These are phyloP conservation scores for Carex cristatella DNA, from an alignment of 176 grass and related monocot genomes.

Conservation along the genomic window DNA sequence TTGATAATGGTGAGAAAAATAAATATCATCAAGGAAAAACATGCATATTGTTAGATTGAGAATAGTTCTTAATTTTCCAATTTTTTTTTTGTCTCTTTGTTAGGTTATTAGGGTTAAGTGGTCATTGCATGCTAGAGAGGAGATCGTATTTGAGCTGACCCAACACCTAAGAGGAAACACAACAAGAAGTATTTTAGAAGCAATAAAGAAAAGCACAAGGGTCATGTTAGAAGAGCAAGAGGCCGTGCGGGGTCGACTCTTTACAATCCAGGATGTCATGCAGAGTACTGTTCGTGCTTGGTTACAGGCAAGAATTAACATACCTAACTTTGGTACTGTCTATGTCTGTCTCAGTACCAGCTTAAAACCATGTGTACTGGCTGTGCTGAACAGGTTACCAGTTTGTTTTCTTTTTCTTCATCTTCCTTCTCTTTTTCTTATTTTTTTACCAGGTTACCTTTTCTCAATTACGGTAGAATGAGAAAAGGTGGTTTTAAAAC, in stretches of 20 bases:
- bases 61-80: neutral
- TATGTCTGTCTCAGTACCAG: neutral
- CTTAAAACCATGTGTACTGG: neutral
- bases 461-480: neutral
- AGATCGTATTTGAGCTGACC: slow-evolving; percentile 83
- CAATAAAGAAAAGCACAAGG: slow-evolving; percentile 57
- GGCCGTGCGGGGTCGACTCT: slow-evolving; percentile 85
- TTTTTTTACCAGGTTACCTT: neutral
- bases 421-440: neutral
- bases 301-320: slow-evolving; percentile 53
- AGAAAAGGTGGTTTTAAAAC: neutral
- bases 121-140: slow-evolving; percentile 97
- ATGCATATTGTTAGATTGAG: neutral
- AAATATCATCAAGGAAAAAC: neutral
- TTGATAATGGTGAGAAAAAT: neutral
- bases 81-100: neutral
- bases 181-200: slow-evolving; percentile 59
- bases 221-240: slow-evolving; percentile 94
- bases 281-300: slow-evolving; percentile 96
- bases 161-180: slow-evolving; percentile 66
- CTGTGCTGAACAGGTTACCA: neutral
- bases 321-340: neutral
- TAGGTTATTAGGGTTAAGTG: slow-evolving; percentile 99
- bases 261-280: slow-evolving; percentile 99
- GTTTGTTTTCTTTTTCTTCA: neutral